A percentile compares a stretch with the other conserved stretches of the same genome.
Evolutionary conservation across 352 stramenopile species (phyloP).

Genomic region (Phytophthora fragariae): DNA sequence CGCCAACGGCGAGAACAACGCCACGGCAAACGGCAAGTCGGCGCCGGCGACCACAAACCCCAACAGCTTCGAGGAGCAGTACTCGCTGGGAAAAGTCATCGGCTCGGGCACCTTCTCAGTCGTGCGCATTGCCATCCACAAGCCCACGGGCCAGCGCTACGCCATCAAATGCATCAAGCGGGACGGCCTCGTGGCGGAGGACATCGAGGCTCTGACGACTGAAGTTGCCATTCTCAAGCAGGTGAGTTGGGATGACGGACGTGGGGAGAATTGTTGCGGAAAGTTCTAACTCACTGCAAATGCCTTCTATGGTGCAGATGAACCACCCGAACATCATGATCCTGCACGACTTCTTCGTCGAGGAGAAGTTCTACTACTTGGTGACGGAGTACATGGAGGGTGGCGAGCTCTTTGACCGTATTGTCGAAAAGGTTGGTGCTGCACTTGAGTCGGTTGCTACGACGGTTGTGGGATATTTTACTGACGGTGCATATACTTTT

Average conservation of each 20-base stretch:
- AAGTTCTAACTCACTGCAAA: conserved; percentile 15
- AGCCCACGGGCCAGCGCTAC: conserved; percentile 85
- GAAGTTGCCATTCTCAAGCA: conserved; percentile 89
- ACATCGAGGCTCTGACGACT: conserved; percentile 89
- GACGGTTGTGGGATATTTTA: conserved; percentile 13
- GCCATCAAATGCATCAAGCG: conserved; percentile 95
- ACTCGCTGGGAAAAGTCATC: conserved; percentile 88
- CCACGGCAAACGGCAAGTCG: conserved; percentile 28
- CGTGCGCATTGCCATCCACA: conserved; percentile 86
- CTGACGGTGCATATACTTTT: conserved; percentile 11
- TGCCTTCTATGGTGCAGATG: conserved; percentile 54
- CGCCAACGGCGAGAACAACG: conserved; percentile 45
- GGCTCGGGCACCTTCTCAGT: conserved; percentile 92
- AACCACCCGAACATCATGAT: conserved; percentile 95
- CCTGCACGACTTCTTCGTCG: conserved; percentile 94
- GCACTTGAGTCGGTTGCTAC: background rate
- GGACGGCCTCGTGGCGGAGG: conserved; percentile 81
- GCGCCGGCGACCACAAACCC: conserved; percentile 44
- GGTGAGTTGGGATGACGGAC: conserved; percentile 29
- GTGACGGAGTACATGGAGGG: conserved; percentile 98
- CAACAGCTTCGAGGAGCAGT: conserved; percentile 87
- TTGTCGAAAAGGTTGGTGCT: conserved; percentile 80
- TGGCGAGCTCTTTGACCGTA: conserved; percentile 89
- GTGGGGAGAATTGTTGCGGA: background rate
- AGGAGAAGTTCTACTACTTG: conserved; percentile 97